Evolutionary conservation across 2,329 filamentous ascomycete genomes (phyloP).

Genomic region (Cadophora gregata): DNA sequence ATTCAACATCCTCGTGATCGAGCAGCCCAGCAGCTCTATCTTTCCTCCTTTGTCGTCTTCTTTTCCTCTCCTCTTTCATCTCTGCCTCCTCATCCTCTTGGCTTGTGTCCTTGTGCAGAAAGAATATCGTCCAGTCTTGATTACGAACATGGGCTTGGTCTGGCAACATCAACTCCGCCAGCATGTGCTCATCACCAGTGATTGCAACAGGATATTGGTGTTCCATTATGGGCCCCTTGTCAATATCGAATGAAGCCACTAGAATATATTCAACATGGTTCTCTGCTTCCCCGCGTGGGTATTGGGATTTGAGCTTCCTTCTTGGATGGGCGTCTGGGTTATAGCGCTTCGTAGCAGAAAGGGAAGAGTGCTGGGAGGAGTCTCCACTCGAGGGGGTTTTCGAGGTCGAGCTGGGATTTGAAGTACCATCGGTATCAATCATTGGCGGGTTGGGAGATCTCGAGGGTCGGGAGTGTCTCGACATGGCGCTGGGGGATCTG

Average conservation of each 20-base stretch:
- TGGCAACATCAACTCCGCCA: conserved; percentile 97
- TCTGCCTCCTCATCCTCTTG: conserved; percentile 82
- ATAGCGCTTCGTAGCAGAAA: conserved; percentile 58
- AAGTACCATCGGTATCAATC: conserved; percentile 60
- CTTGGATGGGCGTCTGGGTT: conserved; percentile 57
- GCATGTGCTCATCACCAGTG: conserved; percentile 96
- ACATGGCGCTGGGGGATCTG: conserved; percentile 63
- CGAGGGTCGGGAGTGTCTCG: conserved; percentile 55
- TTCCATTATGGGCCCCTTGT: conserved; percentile 96
- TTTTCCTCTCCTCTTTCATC: conserved; percentile 59
- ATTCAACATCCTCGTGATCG: conserved; percentile 51
- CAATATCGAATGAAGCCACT: conserved; percentile 96
- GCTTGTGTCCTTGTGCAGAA: conserved; percentile 92
- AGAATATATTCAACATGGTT: conserved; percentile 99
- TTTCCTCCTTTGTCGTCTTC: conserved; percentile 57
- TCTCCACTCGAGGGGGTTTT: conserved; percentile 64
- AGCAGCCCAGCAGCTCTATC: conserved; percentile 57
- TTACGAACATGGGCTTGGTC: conserved; percentile 94
- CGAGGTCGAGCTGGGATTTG: conserved; percentile 64
- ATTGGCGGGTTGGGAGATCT: conserved; percentile 58
- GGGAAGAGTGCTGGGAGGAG: conserved; percentile 64
- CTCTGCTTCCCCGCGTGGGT: conserved; percentile 74
- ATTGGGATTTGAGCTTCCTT: conserved; percentile 73
- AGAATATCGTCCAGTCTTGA: conserved; percentile 99
- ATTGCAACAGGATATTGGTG: conserved; percentile 96